Base-by-base conservation (phyloP, 257 asterid species). In the Fraxinus pennsylvanica region DNA sequence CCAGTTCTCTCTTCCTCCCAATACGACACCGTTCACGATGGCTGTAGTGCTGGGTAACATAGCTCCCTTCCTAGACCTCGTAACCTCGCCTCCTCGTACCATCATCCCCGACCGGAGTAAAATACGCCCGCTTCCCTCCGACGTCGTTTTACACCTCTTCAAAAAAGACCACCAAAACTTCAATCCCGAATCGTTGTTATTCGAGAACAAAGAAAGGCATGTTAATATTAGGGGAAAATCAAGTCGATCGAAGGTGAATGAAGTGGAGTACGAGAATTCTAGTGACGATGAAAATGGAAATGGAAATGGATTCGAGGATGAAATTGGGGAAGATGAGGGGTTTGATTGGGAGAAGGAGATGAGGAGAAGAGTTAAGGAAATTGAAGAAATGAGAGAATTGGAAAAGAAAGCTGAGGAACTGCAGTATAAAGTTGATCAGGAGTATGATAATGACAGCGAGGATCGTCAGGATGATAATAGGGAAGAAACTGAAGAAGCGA, bases 371-470 rank as follows among this genome's bases (percentile, higher is more conserved):
- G 96, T 89, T 27, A 89, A 91, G 85, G 97, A 94, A 78, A 76
- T 91, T 67, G 96, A 94, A 77, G 99, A 91, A 73, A 92, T 87
- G 95, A 87, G 79, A 84, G 99, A 92, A 87, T 69, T 92, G 85
- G 99, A 91, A 84, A 91, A 86, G 82, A 92, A 87, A 83, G 99
- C 97, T 3, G 99, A 92, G 78, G 99, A 94, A 76, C 81, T 92
- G 87, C 97, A 90, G 88, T 84, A 84, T 72, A 79, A 68, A 75
- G 89, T 88, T 66, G 98, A 89, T 71, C 85, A 86, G 71, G 98
- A 91, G 77, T 83, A 76, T 72, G 82, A 38, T 39, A 88, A 73
- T 14, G 12, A 25, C 21, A 63, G 6, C 17, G 69, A 9, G 0
- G 69, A 27, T 22, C 17, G 17, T 9, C 69, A 25, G 33, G 83